A percentile compares a stretch with the other conserved stretches of the same genome.
Conservation (phyloP, 2,329 filamentous ascomycete species). For the Cytospora chrysosperma region DNA sequence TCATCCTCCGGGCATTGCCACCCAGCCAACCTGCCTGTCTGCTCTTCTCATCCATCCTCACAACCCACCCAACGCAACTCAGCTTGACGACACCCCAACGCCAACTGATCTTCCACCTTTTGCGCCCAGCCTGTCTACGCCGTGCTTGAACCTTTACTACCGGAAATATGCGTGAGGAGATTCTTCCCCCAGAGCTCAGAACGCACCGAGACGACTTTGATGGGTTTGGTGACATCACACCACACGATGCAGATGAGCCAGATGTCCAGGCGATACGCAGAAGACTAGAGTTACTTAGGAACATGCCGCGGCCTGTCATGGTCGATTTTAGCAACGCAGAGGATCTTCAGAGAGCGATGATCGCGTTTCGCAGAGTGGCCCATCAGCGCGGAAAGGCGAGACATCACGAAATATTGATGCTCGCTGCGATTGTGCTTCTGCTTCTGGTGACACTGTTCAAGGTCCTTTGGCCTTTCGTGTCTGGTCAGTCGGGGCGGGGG, state of each 20-base stretch:
- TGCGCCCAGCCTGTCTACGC: background rate
- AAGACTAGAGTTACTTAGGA: background rate
- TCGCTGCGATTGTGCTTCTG: slow-evolving; percentile 1
- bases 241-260: background rate
- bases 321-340: background rate
- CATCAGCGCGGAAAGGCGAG: background rate
- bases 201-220: background rate
- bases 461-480: background rate
- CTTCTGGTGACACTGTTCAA: slow-evolving; percentile 1
- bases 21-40: background rate
- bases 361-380: background rate
- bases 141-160: background rate
- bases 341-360: slow-evolving; percentile 2
- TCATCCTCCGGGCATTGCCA: background rate
- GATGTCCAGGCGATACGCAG: background rate
- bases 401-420: slow-evolving; percentile 4
- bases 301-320: background rate
- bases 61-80: background rate
- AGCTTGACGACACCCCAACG: background rate
- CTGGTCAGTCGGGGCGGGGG: background rate
- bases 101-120: background rate
- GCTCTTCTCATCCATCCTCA: background rate
- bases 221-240: background rate
- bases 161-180: slow-evolving; percentile 6
- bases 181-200: background rate